These are phyloP conservation scores for Tillandsia fasciculata DNA, from an alignment of 176 grass and related monocot genomes.

Conservation along the genomic window DNA sequence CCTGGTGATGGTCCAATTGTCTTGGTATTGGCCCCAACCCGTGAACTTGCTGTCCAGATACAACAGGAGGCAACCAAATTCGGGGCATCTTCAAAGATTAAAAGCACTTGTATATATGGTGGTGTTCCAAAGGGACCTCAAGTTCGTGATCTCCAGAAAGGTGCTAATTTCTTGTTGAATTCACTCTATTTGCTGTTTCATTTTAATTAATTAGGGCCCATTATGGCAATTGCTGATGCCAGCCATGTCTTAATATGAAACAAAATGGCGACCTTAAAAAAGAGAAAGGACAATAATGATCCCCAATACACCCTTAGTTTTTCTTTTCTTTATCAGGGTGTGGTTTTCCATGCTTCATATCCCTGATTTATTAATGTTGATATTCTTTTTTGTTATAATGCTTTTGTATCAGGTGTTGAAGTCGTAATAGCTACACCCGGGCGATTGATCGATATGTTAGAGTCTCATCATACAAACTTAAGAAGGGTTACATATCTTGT, in stretches of 20 bases:
- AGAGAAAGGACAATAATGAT: too few relatives aligned
- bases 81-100: slow-evolving; percentile 93
- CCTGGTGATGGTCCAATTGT: slow-evolving; percentile 87
- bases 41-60: slow-evolving; percentile 92
- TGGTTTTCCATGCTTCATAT: background rate
- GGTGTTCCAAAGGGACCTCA: slow-evolving; percentile 97
- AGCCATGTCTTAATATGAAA: too few relatives aligned
- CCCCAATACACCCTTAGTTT: too few relatives aligned
- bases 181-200: background rate
- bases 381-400: slow-evolving; percentile 4
- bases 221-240: background rate
- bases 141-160: slow-evolving; percentile 99
- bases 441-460: too few relatives aligned
- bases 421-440: too few relatives aligned
- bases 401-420: slow-evolving; percentile 65
- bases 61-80: slow-evolving; percentile 90
- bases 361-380: background rate
- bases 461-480: too few relatives aligned
- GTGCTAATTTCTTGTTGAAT: slow-evolving; percentile 18
- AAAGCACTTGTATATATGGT: slow-evolving; percentile 97
- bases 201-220: background rate
- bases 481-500: too few relatives aligned
- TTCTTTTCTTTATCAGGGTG: background rate
- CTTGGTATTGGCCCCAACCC: slow-evolving; percentile 81
- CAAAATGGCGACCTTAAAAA: too few relatives aligned